Conservation (phyloP, 495 filamentous ascomycete species). For the Astrothelium macrocarpum region DNA sequence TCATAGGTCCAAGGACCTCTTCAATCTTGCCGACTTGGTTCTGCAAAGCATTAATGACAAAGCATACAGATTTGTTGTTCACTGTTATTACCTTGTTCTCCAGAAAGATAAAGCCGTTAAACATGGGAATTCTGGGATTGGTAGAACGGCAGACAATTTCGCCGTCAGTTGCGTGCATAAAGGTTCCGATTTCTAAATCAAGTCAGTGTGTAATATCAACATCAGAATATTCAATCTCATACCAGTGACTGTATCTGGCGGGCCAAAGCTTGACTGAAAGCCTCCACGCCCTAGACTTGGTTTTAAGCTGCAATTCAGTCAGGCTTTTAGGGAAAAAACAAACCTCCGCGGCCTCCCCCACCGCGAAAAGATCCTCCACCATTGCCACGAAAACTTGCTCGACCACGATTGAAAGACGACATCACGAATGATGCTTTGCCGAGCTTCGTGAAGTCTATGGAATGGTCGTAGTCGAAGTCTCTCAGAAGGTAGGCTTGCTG, state of each 20-base stretch:
- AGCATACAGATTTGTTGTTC: not conserved
- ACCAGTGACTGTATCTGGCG: slow-evolving; percentile 59
- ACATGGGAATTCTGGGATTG: slow-evolving; percentile 94
- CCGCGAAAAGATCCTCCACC: slow-evolving; percentile 26
- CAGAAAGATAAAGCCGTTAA: slow-evolving; percentile 96
- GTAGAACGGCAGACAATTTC: slow-evolving; percentile 91
- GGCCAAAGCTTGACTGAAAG: slow-evolving; percentile 54
- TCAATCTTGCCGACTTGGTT: slow-evolving; percentile 86
- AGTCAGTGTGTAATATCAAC: slow-evolving; percentile 11
- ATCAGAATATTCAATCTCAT: slow-evolving; percentile 26
- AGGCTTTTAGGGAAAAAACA: slow-evolving; percentile 7
- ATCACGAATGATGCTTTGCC: slow-evolving; percentile 2
- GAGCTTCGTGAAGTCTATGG: not conserved
- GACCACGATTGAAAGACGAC: slow-evolving; percentile 20
- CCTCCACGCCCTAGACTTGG: slow-evolving; percentile 47
- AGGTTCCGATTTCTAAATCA: slow-evolving; percentile 88
- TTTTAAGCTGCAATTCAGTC: not conserved
- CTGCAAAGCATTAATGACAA: slow-evolving; percentile 41
- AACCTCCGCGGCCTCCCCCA: slow-evolving; percentile 25
- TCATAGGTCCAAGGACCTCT: slow-evolving; percentile 90
- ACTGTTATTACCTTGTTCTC: slow-evolving; percentile 72
- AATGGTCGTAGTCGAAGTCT: not conserved
- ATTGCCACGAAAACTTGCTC: slow-evolving; percentile 24
- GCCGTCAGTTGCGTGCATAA: slow-evolving; percentile 89
- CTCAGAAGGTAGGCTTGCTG: not conserved